Evolutionary conservation across 192 early-diverging fungal species (phyloP).

Genomic region (Umbelopsis sp.): DNA sequence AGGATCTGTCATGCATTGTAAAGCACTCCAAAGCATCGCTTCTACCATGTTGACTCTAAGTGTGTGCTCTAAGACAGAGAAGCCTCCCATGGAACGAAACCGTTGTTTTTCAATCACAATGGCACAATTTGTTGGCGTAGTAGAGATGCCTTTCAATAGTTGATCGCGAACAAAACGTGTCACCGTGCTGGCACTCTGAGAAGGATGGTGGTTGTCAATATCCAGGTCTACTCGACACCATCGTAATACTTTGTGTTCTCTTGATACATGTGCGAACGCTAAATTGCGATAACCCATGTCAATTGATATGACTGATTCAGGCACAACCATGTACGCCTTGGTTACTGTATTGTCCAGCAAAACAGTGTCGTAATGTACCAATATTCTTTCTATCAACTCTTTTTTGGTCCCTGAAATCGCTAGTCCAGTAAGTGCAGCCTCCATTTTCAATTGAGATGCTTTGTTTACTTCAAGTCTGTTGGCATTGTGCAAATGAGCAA

Average conservation of each 20-base stretch:
- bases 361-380: background rate
- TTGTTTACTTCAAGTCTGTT: constrained; percentile 11
- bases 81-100: constrained; percentile 39
- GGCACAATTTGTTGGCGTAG: background rate
- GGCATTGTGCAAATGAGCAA: too few species aligned
- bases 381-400: constrained; percentile 11
- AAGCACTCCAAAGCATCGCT: constrained; percentile 43
- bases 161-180: constrained; percentile 20
- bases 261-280: constrained; percentile 47
- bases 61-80: constrained; percentile 39
- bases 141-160: constrained; percentile 21
- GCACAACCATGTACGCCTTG: background rate
- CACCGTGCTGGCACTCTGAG: constrained; percentile 6
- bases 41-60: constrained; percentile 48
- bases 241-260: constrained; percentile 33
- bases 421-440: constrained; percentile 19
- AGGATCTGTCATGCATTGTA: constrained; percentile 19
- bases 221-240: constrained; percentile 49
- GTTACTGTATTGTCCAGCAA: background rate
- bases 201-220: constrained; percentile 22
- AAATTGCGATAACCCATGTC: constrained; percentile 58
- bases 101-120: constrained; percentile 49
- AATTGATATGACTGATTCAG: constrained; percentile 45
- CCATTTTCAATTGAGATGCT: constrained; percentile 3
- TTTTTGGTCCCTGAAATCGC: constrained; percentile 20